phyloP scores from a whole-genome alignment of 129 eudicot species.

The Gnaphalium uliginosum region DNA sequence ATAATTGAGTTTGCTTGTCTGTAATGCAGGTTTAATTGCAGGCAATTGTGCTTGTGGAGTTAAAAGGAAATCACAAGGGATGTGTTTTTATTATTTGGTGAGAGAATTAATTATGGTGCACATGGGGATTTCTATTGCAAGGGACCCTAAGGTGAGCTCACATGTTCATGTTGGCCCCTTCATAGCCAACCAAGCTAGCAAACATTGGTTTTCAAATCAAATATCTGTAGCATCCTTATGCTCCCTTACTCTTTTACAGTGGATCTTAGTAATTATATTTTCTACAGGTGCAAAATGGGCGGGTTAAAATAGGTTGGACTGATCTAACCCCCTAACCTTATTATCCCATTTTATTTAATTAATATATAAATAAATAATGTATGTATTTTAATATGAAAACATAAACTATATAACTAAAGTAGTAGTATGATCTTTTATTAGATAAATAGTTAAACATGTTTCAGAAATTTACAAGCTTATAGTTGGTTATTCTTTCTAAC shows the following conservation, averaged over 20 bases:
- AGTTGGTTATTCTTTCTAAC: too few relatives aligned
- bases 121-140: slow-evolving; percentile 38
- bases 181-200: slow-evolving; percentile 32
- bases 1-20: slow-evolving; percentile 39
- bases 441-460: too few relatives aligned
- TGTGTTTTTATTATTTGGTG: slow-evolving; percentile 32
- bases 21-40: slow-evolving; percentile 33
- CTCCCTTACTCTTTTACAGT: slow-evolving; percentile 2
- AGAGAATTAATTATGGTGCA: slow-evolving; percentile 40
- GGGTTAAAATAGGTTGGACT: background rate
- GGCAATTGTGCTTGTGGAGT: slow-evolving; percentile 13
- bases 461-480: too few relatives aligned
- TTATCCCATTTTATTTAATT: too few relatives aligned
- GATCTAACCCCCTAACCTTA: background rate
- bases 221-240: slow-evolving; percentile 18
- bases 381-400: too few relatives aligned
- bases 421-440: too few relatives aligned
- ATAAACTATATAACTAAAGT: too few relatives aligned
- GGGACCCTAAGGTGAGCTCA: slow-evolving; percentile 37
- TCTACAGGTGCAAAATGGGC: background rate
- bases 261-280: slow-evolving; percentile 6
- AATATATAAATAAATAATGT: too few relatives aligned
- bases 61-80: background rate
- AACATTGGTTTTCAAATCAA: slow-evolving; percentile 26
- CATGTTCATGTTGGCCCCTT: slow-evolving; percentile 42